Evolutionary conservation across 441 rosid genomes (phyloP), one percentile per base, ranked within the genome.

Genomic region (Erodium trifolium): DNA sequence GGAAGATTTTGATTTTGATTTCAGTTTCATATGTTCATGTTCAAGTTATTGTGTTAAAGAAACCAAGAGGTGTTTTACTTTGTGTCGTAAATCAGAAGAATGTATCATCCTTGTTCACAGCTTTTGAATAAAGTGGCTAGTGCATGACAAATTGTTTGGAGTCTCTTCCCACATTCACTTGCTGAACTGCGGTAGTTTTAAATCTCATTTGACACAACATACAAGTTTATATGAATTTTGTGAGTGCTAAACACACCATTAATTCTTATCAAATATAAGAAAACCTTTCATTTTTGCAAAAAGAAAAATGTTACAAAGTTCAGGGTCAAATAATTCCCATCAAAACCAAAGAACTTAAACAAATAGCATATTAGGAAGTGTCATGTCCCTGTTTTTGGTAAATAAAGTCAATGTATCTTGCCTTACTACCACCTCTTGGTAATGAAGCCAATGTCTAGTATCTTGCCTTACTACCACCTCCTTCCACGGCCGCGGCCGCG

Each of bases 401-500:
- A 43, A 43, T 43, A 43, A 43, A 23, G 49, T 1, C 49, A 43
- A 9, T 43, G 12, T 0, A 43, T 43, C 11, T 43, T 43, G 49
- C 49, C 2, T 43, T 43, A 43, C 49, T 9, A 11, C 35, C 68
- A 23, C 27, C 27, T 66, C 29, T n/a, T n/a, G n/a, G n/a, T n/a
- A n/a, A n/a, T n/a, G n/a, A n/a, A 23, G 49, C 11, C 49, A 43
- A 9, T 43, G 49, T 43, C 49, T 43, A 43, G 12, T 0, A 43
- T 43, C 11, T 43, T 43, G 49, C 49, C 2, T 43, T 43, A 43
- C 49, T 9, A 11, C 35, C 68, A 23, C 27, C 27, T 66, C 29
- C 79, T 65, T 64, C 86, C 82, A 37, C 66, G 57, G 51, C 87
- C 78, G 2, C 37, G 37, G 37, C 37, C 37, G 0, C 37, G 37